These are phyloP conservation scores for Suillus decipiens DNA, from an alignment of 768 basidiomycete genomes.

Conservation along the genomic window DNA sequence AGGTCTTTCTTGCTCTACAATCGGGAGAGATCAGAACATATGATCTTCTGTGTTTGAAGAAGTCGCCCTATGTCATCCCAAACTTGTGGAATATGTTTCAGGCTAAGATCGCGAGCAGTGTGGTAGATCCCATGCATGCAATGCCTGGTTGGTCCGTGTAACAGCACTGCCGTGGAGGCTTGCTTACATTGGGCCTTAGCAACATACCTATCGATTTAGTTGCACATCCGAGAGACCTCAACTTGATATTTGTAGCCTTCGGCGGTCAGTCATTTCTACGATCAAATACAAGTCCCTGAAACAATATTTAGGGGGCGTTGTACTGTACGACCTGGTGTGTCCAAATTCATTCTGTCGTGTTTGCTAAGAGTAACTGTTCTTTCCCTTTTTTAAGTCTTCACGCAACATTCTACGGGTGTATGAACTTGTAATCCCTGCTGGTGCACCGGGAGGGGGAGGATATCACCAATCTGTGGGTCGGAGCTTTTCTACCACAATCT, in stretches of 20 bases:
- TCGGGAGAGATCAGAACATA: conserved; percentile 70
- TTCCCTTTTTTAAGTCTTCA: conserved; percentile 38
- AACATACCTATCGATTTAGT: conserved; percentile 60
- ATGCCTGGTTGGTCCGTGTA: neutral
- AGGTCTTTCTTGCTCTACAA: conserved; percentile 52
- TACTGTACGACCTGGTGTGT: conserved; percentile 57
- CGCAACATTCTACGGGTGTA: conserved; percentile 59
- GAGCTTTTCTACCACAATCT: neutral
- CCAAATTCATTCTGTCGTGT: neutral
- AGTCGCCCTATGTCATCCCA: conserved; percentile 68
- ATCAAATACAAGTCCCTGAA: conserved; percentile 10
- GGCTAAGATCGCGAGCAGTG: conserved; percentile 3
- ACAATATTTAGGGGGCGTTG: conserved; percentile 53
- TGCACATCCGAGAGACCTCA: conserved; percentile 72
- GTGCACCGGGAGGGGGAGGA: conserved; percentile 77
- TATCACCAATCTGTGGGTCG: conserved; percentile 51
- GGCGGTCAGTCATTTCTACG: conserved; percentile 47
- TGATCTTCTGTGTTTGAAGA: conserved; percentile 67
- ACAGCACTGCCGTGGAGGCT: too few species aligned
- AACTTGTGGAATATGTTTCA: conserved; percentile 73
- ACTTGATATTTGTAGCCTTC: conserved; percentile 74
- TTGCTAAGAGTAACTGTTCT: neutral
- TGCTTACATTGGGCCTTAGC: conserved; percentile 31
- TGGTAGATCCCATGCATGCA: neutral
- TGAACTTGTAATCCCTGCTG: conserved; percentile 72